Evolutionary conservation across 805 yeast genomes (phyloP), one percentile per base, ranked within the genome.

Genomic region (Dipodascus geniculatus): DNA sequence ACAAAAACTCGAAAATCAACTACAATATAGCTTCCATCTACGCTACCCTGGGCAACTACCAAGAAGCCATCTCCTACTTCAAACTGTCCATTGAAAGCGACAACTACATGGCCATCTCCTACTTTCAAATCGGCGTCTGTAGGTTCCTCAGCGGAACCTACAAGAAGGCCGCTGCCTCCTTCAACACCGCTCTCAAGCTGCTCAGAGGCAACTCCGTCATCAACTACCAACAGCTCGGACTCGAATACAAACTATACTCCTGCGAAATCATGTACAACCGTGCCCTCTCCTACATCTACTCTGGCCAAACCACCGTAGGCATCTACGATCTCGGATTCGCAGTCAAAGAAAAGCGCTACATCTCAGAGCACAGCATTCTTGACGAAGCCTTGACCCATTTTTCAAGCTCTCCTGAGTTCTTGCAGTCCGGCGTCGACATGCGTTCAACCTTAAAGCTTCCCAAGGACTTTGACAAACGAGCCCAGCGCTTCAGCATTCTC

Each of bases 191-290:
- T 22, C n/a, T 47, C 23, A 47, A 47, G n/a, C 19, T 47, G 19
- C 28, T 47, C 4, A 22, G 49, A 16, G 49, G 49, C 4, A 47
- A 47, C 19, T 47, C 49, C 16, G 49, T 47, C 8, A 23, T 47
- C 14, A 47, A 47, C 19, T 47, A 47, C n/a, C 49, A 47, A 22
- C 49, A 47, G 19, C 28, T 47, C 3, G 49, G 49, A 23, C 28
- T 47, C 6, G 49, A 47, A 16, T 47, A 47, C 19, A 47, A 47
- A n/a, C 28, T 47, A 23, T 47, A 47, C 19, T 47, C 49, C 4
- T 47, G 49, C n/a, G 49, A 47, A 22, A 47, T 47, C 49, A 47
- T 47, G 49, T 47, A 47, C 28, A 47, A 47, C n/a, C 49, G 49
- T 9, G 49, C 49, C 8, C 28, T 47, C 17, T 22, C 31, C 6